Evolutionary conservation across 306 rosid genomes (phyloP).

Genomic region (Quercus variabilis): DNA sequence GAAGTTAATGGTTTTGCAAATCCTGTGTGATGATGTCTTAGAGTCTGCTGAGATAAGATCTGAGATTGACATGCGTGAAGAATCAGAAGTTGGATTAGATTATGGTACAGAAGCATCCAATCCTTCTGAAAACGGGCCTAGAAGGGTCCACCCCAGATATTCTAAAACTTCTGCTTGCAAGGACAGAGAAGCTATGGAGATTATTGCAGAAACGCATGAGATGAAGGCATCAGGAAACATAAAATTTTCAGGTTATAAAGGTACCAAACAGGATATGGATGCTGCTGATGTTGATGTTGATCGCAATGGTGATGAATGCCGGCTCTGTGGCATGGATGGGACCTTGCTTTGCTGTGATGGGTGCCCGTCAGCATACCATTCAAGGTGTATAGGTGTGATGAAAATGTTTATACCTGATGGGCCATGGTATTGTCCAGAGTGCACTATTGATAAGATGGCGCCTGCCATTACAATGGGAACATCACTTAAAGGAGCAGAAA

Average conservation of each 20-base stretch:
- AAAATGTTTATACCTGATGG: conserved; percentile 86
- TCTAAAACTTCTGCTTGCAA: conserved; percentile 62
- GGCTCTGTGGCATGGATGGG: conserved; percentile 99
- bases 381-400: conserved; percentile 93
- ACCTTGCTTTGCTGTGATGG: conserved; percentile 96
- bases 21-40: conserved; percentile 74
- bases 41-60: conserved; percentile 64
- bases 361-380: conserved; percentile 96
- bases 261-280: conserved; percentile 35
- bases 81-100: conserved; percentile 70
- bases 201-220: conserved; percentile 34
- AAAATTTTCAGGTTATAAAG: conserved; percentile 26
- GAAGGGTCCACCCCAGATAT: conserved; percentile 70
- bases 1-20: conserved; percentile 76
- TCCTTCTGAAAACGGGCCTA: conserved; percentile 55
- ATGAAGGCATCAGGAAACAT: conserved; percentile 35
- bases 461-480: conserved; percentile 62
- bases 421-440: conserved; percentile 96
- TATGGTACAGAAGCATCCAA: conserved; percentile 56
- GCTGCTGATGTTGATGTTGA: conserved; percentile 46
- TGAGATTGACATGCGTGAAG: conserved; percentile 78
- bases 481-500: conserved; percentile 79
- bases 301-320: conserved; percentile 84
- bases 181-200: conserved; percentile 53
- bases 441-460: conserved; percentile 65